A percentile compares a stretch with the other conserved stretches of the same genome.
These are phyloP conservation scores for Neurospora sublineolata DNA, from an alignment of 495 filamentous ascomycete genomes.

Conservation along the genomic window DNA sequence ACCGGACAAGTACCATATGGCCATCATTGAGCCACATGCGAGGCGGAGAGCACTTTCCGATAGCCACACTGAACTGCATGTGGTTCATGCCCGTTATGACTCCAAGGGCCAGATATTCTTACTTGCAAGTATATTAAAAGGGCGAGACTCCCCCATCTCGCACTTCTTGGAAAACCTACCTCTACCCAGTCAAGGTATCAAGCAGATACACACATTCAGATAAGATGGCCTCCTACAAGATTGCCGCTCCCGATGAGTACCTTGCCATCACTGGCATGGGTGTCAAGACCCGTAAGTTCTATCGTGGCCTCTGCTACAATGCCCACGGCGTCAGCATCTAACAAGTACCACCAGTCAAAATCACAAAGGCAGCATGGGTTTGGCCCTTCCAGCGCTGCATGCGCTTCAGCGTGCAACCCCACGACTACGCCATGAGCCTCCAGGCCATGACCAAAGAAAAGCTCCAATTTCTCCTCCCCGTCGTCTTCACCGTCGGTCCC, in stretches of 20 bases:
- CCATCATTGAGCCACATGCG: neutral
- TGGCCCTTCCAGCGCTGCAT: slow-evolving; percentile 53
- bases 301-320: neutral
- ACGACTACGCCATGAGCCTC: slow-evolving; percentile 63
- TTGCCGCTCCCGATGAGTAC: slow-evolving; percentile 47
- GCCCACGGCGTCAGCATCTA: neutral
- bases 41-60: neutral
- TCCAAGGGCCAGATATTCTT: neutral
- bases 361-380: slow-evolving; percentile 62
- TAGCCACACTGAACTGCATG: neutral
- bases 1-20: neutral
- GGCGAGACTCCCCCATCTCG: neutral
- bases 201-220: neutral
- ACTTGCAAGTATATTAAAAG: neutral
- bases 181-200: neutral
- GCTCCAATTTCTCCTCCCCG: slow-evolving; percentile 63
- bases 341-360: slow-evolving; percentile 36
- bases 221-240: slow-evolving; percentile 34
- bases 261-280: slow-evolving; percentile 73
- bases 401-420: slow-evolving; percentile 52
- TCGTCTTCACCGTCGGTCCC: slow-evolving; percentile 78
- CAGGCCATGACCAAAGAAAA: slow-evolving; percentile 82
- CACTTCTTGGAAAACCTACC: neutral
- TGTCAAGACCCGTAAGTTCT: slow-evolving; percentile 36
- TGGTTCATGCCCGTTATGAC: neutral